Percentiles rank a stretch among this genome's conserved stretches.
Evolutionary conservation across 345 rosid genomes (phyloP).

Genomic region (Brassica juncea): DNA sequence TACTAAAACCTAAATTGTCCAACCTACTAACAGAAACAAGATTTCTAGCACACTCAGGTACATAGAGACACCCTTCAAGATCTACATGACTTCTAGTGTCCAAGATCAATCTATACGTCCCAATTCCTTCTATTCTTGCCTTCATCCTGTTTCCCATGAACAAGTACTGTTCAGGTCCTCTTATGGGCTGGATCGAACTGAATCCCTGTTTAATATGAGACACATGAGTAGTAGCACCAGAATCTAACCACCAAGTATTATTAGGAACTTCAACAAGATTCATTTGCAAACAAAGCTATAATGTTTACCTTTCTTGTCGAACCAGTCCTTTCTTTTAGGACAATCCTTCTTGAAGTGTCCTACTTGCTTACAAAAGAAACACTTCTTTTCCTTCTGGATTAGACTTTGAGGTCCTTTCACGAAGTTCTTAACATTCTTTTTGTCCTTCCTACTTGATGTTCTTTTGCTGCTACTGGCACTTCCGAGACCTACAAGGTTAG

Average conservation of each 20-base stretch:
- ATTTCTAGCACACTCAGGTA: no score
- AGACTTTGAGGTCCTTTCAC: no score
- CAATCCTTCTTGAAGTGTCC: constrained; percentile 5
- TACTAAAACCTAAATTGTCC: no score
- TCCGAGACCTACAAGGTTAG: neutral
- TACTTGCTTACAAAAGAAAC: no score
- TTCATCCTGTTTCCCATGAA: no score
- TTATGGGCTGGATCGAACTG: neutral
- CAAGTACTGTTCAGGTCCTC: neutral
- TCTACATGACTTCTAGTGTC: no score
- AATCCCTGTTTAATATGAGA: constrained; percentile 5
- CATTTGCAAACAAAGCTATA: neutral
- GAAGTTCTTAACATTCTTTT: neutral
- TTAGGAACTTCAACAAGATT: neutral
- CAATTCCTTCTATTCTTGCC: no score
- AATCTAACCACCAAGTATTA: neutral
- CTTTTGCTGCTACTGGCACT: neutral
- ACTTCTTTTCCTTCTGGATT: no score
- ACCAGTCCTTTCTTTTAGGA: no score
- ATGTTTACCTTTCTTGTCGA: neutral
- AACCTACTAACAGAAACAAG: no score
- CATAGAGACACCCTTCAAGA: no score
- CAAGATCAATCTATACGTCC: no score
- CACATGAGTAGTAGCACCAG: neutral
- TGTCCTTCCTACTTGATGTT: neutral